phyloP scores from a whole-genome alignment of 495 filamentous ascomycete species.

The Friedmanniomyces simplex region DNA sequence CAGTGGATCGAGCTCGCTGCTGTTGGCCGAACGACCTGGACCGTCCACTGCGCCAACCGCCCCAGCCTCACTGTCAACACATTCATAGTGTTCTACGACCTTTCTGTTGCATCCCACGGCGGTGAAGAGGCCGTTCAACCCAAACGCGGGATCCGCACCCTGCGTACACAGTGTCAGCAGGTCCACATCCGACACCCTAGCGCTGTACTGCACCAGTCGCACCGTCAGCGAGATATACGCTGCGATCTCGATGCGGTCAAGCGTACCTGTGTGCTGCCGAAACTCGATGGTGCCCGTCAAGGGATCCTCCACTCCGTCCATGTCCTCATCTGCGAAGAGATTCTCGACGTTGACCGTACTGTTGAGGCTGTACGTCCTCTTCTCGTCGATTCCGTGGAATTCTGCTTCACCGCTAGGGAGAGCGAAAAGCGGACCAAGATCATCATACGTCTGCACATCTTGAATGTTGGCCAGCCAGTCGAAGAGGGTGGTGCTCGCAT shows the following conservation, averaged over 20 bases:
- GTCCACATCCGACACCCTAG: neutral
- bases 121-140: neutral
- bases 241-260: constrained; percentile 25
- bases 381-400: too few relatives aligned
- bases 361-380: neutral
- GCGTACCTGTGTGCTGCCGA: constrained; percentile 32
- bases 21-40: too few relatives aligned
- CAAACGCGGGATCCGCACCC: neutral
- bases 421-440: neutral
- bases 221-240: constrained; percentile 22
- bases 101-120: too few relatives aligned
- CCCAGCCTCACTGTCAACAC: too few relatives aligned
- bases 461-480: neutral
- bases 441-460: neutral
- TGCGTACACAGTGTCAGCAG: neutral
- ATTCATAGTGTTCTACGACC: too few relatives aligned
- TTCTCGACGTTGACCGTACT: neutral
- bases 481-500: neutral
- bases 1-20: too few relatives aligned
- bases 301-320: too few relatives aligned
- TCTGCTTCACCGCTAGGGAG: neutral
- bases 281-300: constrained; percentile 35
- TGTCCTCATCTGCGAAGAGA: neutral
- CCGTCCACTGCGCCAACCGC: too few relatives aligned
- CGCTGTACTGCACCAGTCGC: neutral